phyloP scores from a whole-genome alignment of 108 stramenopile genomes.

The Stephanodiscus minutulus region DNA sequence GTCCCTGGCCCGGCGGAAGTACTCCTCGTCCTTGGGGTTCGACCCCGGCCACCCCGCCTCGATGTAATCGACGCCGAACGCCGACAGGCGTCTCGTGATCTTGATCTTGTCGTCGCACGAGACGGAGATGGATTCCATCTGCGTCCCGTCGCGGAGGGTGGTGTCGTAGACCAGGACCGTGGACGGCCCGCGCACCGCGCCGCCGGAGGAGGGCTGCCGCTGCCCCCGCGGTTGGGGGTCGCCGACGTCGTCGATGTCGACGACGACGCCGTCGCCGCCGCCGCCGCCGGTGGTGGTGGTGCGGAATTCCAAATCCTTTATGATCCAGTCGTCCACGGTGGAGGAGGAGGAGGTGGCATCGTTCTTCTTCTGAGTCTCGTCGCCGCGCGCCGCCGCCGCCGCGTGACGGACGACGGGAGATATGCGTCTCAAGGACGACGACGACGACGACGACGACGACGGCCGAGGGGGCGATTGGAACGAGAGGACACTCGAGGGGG shows the following conservation, averaged over 20 bases:
- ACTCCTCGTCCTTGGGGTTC: slow-evolving; percentile 93
- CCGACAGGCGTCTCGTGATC: slow-evolving; percentile 71
- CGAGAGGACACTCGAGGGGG: too few relatives aligned
- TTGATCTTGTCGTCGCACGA: slow-evolving; percentile 92
- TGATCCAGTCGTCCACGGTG: slow-evolving; percentile 21
- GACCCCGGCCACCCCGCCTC: slow-evolving; percentile 95
- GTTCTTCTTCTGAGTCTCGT: too few relatives aligned
- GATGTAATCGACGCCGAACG: slow-evolving; percentile 85
- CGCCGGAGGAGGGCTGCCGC: too few relatives aligned
- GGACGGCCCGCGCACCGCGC: slow-evolving; percentile 68
- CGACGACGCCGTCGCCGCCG: not conserved
- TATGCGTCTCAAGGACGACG: too few relatives aligned
- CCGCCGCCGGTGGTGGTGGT: not conserved
- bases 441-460: too few relatives aligned
- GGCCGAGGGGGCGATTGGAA: too few relatives aligned
- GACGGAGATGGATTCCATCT: slow-evolving; percentile 89
- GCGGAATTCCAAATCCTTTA: slow-evolving; percentile 20
- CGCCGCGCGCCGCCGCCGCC: too few relatives aligned
- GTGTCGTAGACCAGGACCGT: slow-evolving; percentile 81
- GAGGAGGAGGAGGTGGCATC: not conserved
- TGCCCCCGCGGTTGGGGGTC: not conserved
- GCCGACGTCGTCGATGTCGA: not conserved
- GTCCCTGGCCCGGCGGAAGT: slow-evolving; percentile 75
- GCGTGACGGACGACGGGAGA: too few relatives aligned
- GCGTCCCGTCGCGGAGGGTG: slow-evolving; percentile 89